Evolutionary conservation across 306 rosid genomes (phyloP).

Genomic region (Urtica urens): DNA sequence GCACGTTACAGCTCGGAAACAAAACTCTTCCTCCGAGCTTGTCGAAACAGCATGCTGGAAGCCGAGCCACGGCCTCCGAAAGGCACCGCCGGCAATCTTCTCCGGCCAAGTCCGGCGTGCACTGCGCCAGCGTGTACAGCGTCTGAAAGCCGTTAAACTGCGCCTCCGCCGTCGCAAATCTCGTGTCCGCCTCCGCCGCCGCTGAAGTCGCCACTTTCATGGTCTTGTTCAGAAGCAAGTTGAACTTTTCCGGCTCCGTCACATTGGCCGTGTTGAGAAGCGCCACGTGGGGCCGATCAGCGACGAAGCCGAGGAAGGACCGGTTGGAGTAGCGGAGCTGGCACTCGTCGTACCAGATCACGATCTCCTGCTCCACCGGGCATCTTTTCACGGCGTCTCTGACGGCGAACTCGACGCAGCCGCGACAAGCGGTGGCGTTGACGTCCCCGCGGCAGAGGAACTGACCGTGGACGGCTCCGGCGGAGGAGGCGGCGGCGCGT

Average conservation of each 20-base stretch:
- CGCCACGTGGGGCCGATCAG: constrained; percentile 20
- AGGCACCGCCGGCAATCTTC: constrained; percentile 36
- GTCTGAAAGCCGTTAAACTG: constrained; percentile 19
- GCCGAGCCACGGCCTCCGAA: constrained; percentile 23
- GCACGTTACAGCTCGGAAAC: constrained; percentile 43
- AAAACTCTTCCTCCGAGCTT: constrained; percentile 52
- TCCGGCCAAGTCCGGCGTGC: constrained; percentile 43
- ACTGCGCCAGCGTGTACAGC: constrained; percentile 48
- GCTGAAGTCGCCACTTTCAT: constrained; percentile 17
- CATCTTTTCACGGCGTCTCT: constrained; percentile 21
- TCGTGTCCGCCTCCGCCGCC: constrained; percentile 26
- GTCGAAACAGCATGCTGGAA: constrained; percentile 23
- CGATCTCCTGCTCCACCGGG: constrained; percentile 33
- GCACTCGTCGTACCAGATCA: constrained; percentile 45
- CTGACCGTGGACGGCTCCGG: constrained; percentile 2
- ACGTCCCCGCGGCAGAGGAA: constrained; percentile 20
- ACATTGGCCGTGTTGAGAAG: constrained; percentile 14
- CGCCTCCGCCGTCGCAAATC: constrained; percentile 30
- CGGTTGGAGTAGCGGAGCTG: constrained; percentile 41
- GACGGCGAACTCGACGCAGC: constrained; percentile 30
- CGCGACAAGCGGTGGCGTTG: constrained; percentile 19
- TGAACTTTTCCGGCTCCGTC: constrained; percentile 23
- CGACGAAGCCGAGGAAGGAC: constrained; percentile 33
- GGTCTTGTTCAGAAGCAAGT: constrained; percentile 20
- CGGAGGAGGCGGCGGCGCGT: constrained; percentile 26